Conservation (phyloP, 176 grass and related monocot genomes). For the Leersia perrieri region DNA sequence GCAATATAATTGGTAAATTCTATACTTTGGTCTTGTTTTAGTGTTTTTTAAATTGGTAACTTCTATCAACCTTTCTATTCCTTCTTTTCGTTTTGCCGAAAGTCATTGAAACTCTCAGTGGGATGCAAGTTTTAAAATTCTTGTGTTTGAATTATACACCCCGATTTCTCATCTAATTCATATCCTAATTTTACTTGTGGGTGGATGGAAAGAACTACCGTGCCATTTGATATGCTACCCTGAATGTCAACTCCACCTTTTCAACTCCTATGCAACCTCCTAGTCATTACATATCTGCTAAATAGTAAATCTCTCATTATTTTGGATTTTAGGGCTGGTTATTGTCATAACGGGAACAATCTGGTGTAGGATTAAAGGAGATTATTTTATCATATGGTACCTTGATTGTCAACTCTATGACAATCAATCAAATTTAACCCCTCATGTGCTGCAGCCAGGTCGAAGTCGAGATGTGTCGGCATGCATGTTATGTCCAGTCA, state of each 20-base stretch:
- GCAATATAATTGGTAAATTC: not conserved
- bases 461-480: slow-evolving; percentile 40
- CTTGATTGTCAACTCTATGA: slow-evolving; percentile 38
- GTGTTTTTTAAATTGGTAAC: not conserved
- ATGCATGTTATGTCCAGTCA: slow-evolving; percentile 24
- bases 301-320: not conserved
- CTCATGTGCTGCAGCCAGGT: slow-evolving; percentile 25
- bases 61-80: not conserved
- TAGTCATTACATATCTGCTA: not conserved
- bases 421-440: slow-evolving; percentile 30
- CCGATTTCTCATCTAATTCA: not conserved
- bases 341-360: slow-evolving; percentile 6
- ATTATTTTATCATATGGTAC: not conserved
- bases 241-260: not conserved
- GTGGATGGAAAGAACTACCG: not conserved
- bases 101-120: not conserved
- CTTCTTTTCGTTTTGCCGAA: not conserved
- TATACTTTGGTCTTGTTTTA: not conserved
- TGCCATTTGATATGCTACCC: slow-evolving; percentile 11
- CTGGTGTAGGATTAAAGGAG: slow-evolving; percentile 5
- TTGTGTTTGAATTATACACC: not conserved
- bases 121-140: not conserved
- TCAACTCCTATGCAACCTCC: slow-evolving; percentile 8
- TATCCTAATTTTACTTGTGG: slow-evolving; percentile 15
- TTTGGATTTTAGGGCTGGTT: slow-evolving; percentile 15